Conservation (phyloP, 2,329 filamentous ascomycete genomes). For the Rhynchosporium secalis region DNA sequence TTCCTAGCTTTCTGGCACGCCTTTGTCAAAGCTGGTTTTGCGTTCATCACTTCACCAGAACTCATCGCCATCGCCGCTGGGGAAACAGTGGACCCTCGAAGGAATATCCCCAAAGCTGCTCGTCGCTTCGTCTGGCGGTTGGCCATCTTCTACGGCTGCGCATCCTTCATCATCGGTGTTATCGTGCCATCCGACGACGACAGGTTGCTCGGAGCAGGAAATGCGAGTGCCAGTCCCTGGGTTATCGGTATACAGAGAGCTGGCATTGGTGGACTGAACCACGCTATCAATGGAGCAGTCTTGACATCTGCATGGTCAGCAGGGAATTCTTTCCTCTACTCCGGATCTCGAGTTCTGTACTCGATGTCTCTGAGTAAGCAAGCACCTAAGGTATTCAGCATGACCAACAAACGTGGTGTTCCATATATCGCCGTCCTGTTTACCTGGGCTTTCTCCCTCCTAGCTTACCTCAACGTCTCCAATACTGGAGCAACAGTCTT, state of each 20-base stretch:
- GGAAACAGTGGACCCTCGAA: constrained; percentile 63
- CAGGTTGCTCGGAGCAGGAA: constrained; percentile 50
- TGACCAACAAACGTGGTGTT: constrained; percentile 60
- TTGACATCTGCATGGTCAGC: constrained; percentile 66
- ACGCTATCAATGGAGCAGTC: constrained; percentile 68
- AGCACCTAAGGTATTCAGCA: constrained; percentile 60
- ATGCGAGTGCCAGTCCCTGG: constrained; percentile 49
- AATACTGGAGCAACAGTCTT: constrained; percentile 20
- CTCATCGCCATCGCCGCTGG: constrained; percentile 61
- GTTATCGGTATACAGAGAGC: constrained; percentile 63
- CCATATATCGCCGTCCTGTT: constrained; percentile 58
- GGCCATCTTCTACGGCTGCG: constrained; percentile 60
- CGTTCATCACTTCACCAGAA: constrained; percentile 39
- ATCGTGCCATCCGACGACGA: constrained; percentile 64
- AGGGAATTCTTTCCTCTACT: constrained; percentile 62
- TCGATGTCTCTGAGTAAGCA: constrained; percentile 65
- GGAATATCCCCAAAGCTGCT: constrained; percentile 66
- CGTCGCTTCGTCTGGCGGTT: constrained; percentile 60
- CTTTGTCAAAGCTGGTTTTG: constrained; percentile 22
- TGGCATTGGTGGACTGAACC: constrained; percentile 62
- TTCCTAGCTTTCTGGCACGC: constrained; percentile 23
- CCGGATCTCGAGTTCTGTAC: constrained; percentile 67
- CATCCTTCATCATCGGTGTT: constrained; percentile 58
- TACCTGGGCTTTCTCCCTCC: constrained; percentile 52
- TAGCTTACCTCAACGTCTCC: constrained; percentile 38